Conservation (phyloP, 768 basidiomycete species). For the Termitomyces sp. region DNA sequence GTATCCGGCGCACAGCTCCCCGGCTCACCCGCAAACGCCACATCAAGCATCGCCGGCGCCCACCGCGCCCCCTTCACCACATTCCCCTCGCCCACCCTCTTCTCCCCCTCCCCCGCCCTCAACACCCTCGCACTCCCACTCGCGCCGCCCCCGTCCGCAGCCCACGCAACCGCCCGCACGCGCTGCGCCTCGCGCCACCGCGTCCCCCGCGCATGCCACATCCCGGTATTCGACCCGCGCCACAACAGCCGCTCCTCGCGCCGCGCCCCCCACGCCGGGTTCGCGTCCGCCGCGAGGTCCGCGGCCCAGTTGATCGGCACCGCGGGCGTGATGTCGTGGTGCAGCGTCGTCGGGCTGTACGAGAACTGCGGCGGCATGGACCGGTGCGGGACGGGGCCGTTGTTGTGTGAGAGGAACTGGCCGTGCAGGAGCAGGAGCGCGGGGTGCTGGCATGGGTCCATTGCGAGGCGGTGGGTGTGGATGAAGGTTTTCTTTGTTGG, state of each 20-base stretch:
- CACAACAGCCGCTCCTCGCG: slow-evolving; percentile 52
- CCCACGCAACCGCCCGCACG: slow-evolving; percentile 31
- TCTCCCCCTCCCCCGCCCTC: slow-evolving; percentile 15
- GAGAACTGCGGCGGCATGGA: slow-evolving; percentile 47
- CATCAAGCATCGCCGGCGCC: slow-evolving; percentile 46
- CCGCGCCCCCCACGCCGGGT: slow-evolving; percentile 57
- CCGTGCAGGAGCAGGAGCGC: slow-evolving; percentile 35
- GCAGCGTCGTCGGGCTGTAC: slow-evolving; percentile 38
- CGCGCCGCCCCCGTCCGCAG: not conserved
- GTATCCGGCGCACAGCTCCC: slow-evolving; percentile 32
- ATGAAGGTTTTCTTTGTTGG: slow-evolving; percentile 34
- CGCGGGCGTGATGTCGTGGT: slow-evolving; percentile 45
- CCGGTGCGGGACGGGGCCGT: slow-evolving; percentile 37
- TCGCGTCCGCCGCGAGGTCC: slow-evolving; percentile 28
- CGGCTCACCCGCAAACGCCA: slow-evolving; percentile 36
- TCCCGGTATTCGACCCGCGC: slow-evolving; percentile 72
- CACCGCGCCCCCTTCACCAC: slow-evolving; percentile 23
- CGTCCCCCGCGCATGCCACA: slow-evolving; percentile 30
- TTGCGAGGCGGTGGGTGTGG: slow-evolving; percentile 35
- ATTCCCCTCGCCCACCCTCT: slow-evolving; percentile 26
- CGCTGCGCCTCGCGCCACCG: slow-evolving; percentile 45
- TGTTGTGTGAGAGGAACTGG: slow-evolving; percentile 41
- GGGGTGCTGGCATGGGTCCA: slow-evolving; percentile 45
- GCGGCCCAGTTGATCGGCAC: slow-evolving; percentile 39
- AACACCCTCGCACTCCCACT: slow-evolving; percentile 28